Evolutionary conservation across 139 green algal species (phyloP).

Genomic region (Chlamydomonas eustigma): DNA sequence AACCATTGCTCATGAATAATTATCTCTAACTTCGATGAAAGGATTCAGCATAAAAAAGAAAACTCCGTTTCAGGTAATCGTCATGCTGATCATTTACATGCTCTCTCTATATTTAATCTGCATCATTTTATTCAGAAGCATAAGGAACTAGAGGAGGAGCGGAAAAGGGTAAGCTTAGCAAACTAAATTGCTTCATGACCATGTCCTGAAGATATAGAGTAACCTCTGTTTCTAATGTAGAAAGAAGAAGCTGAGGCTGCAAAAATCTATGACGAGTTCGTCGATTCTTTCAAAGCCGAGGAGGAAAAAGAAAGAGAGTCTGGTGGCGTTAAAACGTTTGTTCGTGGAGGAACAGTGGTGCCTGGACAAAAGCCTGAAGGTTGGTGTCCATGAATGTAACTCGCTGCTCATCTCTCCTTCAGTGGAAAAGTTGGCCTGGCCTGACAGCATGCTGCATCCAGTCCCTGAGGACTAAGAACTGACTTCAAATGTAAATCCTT

Average conservation of each 20-base stretch:
- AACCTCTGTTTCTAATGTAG: conserved; percentile 45
- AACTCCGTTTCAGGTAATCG: conserved; percentile 4
- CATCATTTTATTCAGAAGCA: conserved; percentile 1
- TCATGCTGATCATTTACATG: too few relatives aligned
- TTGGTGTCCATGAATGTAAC: not conserved
- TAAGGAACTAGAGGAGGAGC: conserved; percentile 7
- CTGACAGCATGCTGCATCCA: too few relatives aligned
- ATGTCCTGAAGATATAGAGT: too few relatives aligned
- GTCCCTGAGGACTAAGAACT: not conserved
- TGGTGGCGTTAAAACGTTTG: conserved; percentile 43
- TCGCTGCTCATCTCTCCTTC: not conserved
- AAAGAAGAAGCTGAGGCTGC: conserved; percentile 78
- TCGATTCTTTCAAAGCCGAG: conserved; percentile 54
- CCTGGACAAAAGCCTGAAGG: conserved; percentile 46
- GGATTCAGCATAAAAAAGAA: conserved; percentile 15
- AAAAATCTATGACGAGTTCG: conserved; percentile 88
- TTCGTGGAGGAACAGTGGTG: conserved; percentile 62
- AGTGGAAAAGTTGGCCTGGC: too few relatives aligned
- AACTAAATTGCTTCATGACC: too few relatives aligned
- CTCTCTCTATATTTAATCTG: too few relatives aligned
- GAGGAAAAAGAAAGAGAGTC: conserved; percentile 15
- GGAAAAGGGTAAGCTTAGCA: not conserved
- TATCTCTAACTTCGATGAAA: not conserved
- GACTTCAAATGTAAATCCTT: not conserved
- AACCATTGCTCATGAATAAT: too few relatives aligned